Evolutionary conservation across 2,329 filamentous ascomycete genomes (phyloP).

Genomic region (Hypomyces rosellus): DNA sequence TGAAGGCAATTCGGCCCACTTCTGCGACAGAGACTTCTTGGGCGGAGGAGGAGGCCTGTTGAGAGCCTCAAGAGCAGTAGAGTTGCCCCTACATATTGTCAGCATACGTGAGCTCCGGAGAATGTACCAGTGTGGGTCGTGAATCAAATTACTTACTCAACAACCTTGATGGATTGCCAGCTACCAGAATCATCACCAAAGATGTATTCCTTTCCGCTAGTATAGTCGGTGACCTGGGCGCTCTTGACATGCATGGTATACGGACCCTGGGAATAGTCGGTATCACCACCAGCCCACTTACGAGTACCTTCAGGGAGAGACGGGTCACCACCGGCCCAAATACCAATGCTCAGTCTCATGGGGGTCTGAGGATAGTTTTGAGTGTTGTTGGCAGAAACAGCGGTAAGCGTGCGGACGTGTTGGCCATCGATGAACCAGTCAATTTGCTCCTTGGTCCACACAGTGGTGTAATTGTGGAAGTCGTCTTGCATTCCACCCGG

Average conservation of each 20-base stretch:
- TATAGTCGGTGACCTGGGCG: conserved; percentile 49
- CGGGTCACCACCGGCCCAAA: conserved; percentile 58
- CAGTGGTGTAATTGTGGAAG: conserved; percentile 70
- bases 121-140: no score
- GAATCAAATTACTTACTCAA: conserved; percentile 36
- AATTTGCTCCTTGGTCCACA: conserved; percentile 62
- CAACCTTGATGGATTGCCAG: conserved; percentile 57
- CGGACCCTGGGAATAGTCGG: conserved; percentile 59
- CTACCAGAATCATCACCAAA: conserved; percentile 56
- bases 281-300: conserved; percentile 64
- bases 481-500: conserved; percentile 49
- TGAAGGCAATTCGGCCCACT: conserved; percentile 46
- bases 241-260: conserved; percentile 70
- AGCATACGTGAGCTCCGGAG: conserved; percentile 11
- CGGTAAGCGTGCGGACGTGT: conserved; percentile 56
- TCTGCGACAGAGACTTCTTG: conserved; percentile 42
- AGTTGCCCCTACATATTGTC: conserved; percentile 46
- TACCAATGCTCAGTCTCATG: conserved; percentile 62
- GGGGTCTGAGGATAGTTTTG: conserved; percentile 69
- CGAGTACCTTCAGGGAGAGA: conserved; percentile 50
- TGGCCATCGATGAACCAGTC: conserved; percentile 65
- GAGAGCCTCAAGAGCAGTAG: conserved; percentile 44
- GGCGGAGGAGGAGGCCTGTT: conserved; percentile 22
- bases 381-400: conserved; percentile 55
- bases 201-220: conserved; percentile 57